Evolutionary conservation across 805 yeast species (phyloP), one percentile per base, ranked within the genome.

Genomic region (Debaryomyces castellii): DNA sequence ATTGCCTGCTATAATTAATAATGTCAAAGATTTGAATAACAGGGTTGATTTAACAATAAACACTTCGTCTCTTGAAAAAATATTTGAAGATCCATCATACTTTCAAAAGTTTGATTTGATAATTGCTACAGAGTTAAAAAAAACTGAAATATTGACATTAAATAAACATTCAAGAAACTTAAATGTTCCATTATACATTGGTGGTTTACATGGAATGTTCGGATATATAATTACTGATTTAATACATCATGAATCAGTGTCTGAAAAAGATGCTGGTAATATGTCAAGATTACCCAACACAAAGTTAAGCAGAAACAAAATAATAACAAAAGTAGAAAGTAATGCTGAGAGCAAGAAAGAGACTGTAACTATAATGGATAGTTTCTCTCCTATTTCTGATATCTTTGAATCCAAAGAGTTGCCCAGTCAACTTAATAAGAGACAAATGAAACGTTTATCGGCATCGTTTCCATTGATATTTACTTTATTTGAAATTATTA

Each of bases 201-300:
- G 87, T 1, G 85, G 83, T 0, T 59, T 82, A 2, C 85, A 85
- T 62, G 99, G 99, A 0, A 68, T 91, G 59, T 89, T 78, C 61
- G 96, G 96, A 1, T 87, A 80, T 57, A 76, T 89, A 1, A 85
- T 91, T 59, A 81, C 82, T 3, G 99, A 94, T 64, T 72, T 92
- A 49, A 78, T 89, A 9, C 62, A 71, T 39, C 89, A 88, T 63
- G 71, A 73, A 25, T 74, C 88, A 2, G 67, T 64, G 3, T 75
- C 78, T 39, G 82, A 79, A 33, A 77, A 74, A 45, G 78, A 77
- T 39, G 75, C 70, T 45, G 77, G 81, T 35, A 71, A 69, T 51
- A 71, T 66, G 45, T 50, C 56, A 8, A 58, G 73, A 24, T 66
- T 71, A 18, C 59, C 69, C 7, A 60, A 76, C n/a, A 77, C 86